Conservation (phyloP, 192 early-diverging fungal genomes). For the Linnemannia hyalina region DNA sequence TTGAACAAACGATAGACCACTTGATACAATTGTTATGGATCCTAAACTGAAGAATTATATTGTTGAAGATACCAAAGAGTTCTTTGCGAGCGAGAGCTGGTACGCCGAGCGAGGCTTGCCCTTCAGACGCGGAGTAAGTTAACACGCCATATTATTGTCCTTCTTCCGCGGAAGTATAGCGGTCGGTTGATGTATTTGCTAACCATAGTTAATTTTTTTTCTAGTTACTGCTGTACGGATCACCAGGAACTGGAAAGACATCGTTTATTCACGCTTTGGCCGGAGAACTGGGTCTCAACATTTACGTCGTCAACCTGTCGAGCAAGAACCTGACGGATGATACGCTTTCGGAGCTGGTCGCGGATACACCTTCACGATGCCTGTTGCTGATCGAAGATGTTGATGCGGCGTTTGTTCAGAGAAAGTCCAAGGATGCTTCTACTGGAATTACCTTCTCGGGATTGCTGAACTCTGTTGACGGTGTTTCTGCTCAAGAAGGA, state of each 20-base stretch:
- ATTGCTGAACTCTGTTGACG: conserved; percentile 83
- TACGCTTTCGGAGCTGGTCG: conserved; percentile 61
- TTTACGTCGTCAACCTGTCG: conserved; percentile 77
- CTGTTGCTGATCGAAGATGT: conserved; percentile 81
- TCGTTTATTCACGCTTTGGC: conserved; percentile 77
- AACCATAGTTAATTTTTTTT: not conserved
- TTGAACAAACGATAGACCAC: conserved; percentile 42
- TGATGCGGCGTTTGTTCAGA: conserved; percentile 77
- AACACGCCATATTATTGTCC: not conserved
- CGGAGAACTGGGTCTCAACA: conserved; percentile 80
- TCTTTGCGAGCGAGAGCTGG: conserved; percentile 69
- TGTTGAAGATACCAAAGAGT: conserved; percentile 63
- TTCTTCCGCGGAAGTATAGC: not conserved
- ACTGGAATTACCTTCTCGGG: conserved; percentile 68
- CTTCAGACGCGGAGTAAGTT: conserved; percentile 69
- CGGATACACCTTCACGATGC: conserved; percentile 68
- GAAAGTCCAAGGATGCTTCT: conserved; percentile 56
- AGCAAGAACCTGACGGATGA: conserved; percentile 77
- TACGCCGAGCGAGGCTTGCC: conserved; percentile 72
- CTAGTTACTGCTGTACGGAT: conserved; percentile 72
- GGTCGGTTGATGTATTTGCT: not conserved
- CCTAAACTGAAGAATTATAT: conserved; percentile 60
- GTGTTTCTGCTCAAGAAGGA: conserved; percentile 77
- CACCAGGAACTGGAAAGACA: conserved; percentile 83
- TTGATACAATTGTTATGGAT: conserved; percentile 68